These are phyloP conservation scores for Nakazawaea wyomingensis DNA, from an alignment of 805 yeast species.

Conservation along the genomic window DNA sequence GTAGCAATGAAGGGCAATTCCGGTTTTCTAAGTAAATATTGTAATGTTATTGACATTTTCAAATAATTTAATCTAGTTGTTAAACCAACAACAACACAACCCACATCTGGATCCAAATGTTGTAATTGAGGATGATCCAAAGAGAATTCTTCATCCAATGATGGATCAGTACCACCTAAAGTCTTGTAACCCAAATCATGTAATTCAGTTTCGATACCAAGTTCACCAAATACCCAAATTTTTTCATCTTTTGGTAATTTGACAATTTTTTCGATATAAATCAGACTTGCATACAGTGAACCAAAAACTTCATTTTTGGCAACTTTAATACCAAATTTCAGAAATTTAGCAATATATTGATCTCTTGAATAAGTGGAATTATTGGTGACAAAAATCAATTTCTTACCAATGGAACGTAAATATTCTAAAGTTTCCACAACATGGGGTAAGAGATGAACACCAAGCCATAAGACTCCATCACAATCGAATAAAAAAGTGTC, in stretches of 20 bases:
- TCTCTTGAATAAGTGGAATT: conserved; percentile 88
- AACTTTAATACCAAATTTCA: conserved; percentile 46
- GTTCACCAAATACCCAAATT: conserved; percentile 86
- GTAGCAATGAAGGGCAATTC: conserved; percentile 80
- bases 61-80: conserved; percentile 75
- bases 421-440: conserved; percentile 70
- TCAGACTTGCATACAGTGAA: conserved; percentile 86
- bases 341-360: conserved; percentile 73
- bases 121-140: conserved; percentile 45
- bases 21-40: conserved; percentile 61
- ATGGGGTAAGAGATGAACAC: conserved; percentile 72
- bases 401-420: conserved; percentile 52
- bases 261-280: conserved; percentile 72
- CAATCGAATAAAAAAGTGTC: conserved; percentile 94
- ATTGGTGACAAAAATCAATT: conserved; percentile 86
- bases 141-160: conserved; percentile 47
- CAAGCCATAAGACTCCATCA: conserved; percentile 96
- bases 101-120: conserved; percentile 67
- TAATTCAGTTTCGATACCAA: conserved; percentile 80
- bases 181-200: conserved; percentile 66
- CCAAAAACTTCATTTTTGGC: conserved; percentile 75
- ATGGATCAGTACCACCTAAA: conserved; percentile 79
- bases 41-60: conserved; percentile 75
- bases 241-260: conserved; percentile 71
- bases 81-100: conserved; percentile 87